Evolutionary conservation across 2,329 filamentous ascomycete species (phyloP), one percentile per base, ranked within the genome.

Genomic region (Didymella arachidicola): DNA sequence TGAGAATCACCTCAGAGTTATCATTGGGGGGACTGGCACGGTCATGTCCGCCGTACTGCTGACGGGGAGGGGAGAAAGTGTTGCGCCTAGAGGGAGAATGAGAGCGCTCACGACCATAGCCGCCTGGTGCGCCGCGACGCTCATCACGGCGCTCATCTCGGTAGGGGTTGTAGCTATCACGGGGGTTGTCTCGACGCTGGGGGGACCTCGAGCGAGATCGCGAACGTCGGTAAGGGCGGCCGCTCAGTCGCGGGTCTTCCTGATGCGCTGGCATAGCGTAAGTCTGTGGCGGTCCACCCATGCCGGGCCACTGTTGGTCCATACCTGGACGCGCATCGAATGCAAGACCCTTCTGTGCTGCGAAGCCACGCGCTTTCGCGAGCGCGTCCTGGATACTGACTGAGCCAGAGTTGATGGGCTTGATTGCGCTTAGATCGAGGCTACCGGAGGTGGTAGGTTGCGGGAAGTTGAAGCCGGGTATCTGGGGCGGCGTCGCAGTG

Each of bases 311-410:
- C 16, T 84, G 82, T 59, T 67, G 65, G 36, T 84, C 72, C 73
- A 63, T 72, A 78, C 76, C 72, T 70, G 73, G 70, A 66, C 77
- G 73, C 56, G 77, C 76, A 49, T 59, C 79, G 62, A 81, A 81
- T 60, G 82, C 82, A 48, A 92, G 81, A 60, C 91, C 91, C 72
- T 92, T 91, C 74, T 94, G 89, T 29, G 90, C 87, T 39, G 92
- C 91, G 76, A 91, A 91, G 41, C 89, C 90, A 74, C 91, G 90
- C 45, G 92, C 92, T 75, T 93, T 92, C 38, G 92, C 91, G 68
- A 96, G 89, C 47, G 92, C 90, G 75, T 96, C 92, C 58, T 89
- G 86, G 64, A 96, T 89, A 77, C 89, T 94, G 68, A 96, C 89
- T 19, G 89, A 92, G 58, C 92, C 92, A 29, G 90, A 91, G 73